Evolutionary conservation across 805 yeast species (phyloP), one percentile per base, ranked within the genome.

Genomic region (Candida tammaniensis): DNA sequence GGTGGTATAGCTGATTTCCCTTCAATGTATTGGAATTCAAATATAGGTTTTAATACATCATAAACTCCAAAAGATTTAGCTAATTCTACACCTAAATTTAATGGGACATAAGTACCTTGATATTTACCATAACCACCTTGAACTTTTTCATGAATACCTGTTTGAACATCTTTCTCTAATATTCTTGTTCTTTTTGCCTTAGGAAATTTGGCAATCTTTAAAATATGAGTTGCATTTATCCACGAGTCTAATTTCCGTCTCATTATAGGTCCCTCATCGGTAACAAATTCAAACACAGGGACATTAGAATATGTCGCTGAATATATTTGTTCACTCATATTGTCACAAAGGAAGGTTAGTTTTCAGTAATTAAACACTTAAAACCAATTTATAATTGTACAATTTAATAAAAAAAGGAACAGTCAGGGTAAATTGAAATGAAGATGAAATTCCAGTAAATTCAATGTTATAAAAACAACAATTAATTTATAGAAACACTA

Each of bases 61-160:
- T 68, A 64, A 3, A 65, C 69, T n/a, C 57, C 65, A 38, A 68
- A 66, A 18, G 46, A 47, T 15, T 49, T 48, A 20, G 73, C 73
- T 18, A 67, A 58, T 3, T 63, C 67, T 6, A 48, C 59, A 2
- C 73, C 73, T 17, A 64, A 35, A 11, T 61, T 59, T 31, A 67
- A 55, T 1, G 73, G 73, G 7, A 68, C 72, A 38, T 66, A 68
- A 2, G 73, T 68, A 3, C 73, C 73, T 40, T 63, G 86, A 54
- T 76, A 78, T 47, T 78, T 77, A n/a, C 85, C 98, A 55, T 88
- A 89, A 2, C 98, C 98, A 42, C 98, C 98, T 59, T 89, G 98
- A 15, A 89, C 87, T 57, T 91, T 91, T 51, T 89, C 96, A 56
- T 89, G 97, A 13, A 70, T 61, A 4, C 95, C 95, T 26, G 74